Conservation (phyloP, 176 grass and related monocot species). For the Metroxylon sagu region DNA sequence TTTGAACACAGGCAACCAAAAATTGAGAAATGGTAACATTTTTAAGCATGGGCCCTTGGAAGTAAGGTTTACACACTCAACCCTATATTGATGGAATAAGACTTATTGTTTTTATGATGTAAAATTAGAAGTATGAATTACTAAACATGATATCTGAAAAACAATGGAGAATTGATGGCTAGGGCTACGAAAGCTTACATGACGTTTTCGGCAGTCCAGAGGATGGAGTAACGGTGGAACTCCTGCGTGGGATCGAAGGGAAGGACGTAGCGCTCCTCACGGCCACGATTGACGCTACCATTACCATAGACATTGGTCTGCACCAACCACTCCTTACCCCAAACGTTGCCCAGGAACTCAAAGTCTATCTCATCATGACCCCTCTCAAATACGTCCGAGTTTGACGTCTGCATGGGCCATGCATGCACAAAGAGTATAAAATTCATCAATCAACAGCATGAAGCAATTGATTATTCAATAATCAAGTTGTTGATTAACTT, state of each 20-base stretch:
- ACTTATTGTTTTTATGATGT: too few relatives aligned
- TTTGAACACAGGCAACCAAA: too few relatives aligned
- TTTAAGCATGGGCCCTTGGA: too few relatives aligned
- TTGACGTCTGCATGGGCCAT: conserved; percentile 1
- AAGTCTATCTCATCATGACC: conserved; percentile 14
- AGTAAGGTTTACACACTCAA: too few relatives aligned
- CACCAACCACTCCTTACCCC: conserved; percentile 9
- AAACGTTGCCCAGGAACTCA: conserved; percentile 13
- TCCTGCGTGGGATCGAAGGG: conserved; percentile 10
- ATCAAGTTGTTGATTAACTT: too few relatives aligned
- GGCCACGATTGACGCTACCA: conserved; percentile 6
- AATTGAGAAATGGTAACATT: too few relatives aligned
- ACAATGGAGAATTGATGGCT: background rate
- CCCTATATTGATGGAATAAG: too few relatives aligned
- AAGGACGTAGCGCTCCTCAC: conserved; percentile 11
- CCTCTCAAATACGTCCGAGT: conserved; percentile 10
- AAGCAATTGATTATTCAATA: too few relatives aligned
- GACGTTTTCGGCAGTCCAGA: conserved; percentile 3
- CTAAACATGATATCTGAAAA: too few relatives aligned
- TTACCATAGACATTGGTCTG: conserved; percentile 16
- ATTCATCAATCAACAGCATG: too few relatives aligned
- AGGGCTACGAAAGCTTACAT: background rate
- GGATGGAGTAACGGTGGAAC: conserved; percentile 10
- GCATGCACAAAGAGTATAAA: too few relatives aligned
- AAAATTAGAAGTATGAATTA: too few relatives aligned